Percentiles rank a stretch among this genome's conserved stretches.
Evolutionary conservation across 176 grass and related monocot species (phyloP).

Genomic region (Triticum timopheevii): DNA sequence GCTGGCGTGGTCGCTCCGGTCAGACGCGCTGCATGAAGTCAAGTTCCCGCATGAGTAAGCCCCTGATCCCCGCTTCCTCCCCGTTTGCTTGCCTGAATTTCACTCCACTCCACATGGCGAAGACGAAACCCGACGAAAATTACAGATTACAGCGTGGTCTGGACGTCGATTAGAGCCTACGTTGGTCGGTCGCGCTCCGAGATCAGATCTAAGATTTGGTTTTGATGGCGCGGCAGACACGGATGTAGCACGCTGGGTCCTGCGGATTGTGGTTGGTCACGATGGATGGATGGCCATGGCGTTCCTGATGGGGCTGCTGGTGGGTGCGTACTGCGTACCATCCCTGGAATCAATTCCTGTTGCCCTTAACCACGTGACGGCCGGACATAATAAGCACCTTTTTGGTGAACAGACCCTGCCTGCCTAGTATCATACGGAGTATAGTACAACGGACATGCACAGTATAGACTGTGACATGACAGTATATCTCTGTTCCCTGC

Average conservation of each 20-base stretch:
- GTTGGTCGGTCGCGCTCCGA: background rate
- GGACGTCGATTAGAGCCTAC: background rate
- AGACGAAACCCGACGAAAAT: background rate
- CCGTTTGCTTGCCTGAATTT: background rate
- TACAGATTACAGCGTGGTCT: background rate
- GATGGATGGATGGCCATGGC: slow-evolving; percentile 12
- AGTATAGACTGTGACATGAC: background rate
- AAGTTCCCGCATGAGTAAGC: slow-evolving; percentile 91
- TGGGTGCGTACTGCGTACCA: background rate
- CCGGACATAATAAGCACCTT: background rate
- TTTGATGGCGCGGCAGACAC: slow-evolving; percentile 15
- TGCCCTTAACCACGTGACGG: slow-evolving; percentile 23
- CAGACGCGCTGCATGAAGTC: slow-evolving; percentile 55
- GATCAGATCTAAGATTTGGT: slow-evolving; percentile 38
- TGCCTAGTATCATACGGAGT: background rate
- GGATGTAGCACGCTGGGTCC: slow-evolving; percentile 22
- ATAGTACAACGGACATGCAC: background rate
- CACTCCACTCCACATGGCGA: background rate
- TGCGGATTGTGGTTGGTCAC: slow-evolving; percentile 36
- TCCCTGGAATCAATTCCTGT: slow-evolving; percentile 19
- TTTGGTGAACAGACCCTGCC: background rate
- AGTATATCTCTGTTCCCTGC: too few species aligned
- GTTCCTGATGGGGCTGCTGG: slow-evolving; percentile 39
- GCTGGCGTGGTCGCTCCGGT: slow-evolving; percentile 84
- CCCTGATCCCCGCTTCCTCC: background rate